Percentiles rank a stretch among this genome's conserved stretches.
Conservation (phyloP, 2,329 filamentous ascomycete species). For the Sarocladiaceae sp. region DNA sequence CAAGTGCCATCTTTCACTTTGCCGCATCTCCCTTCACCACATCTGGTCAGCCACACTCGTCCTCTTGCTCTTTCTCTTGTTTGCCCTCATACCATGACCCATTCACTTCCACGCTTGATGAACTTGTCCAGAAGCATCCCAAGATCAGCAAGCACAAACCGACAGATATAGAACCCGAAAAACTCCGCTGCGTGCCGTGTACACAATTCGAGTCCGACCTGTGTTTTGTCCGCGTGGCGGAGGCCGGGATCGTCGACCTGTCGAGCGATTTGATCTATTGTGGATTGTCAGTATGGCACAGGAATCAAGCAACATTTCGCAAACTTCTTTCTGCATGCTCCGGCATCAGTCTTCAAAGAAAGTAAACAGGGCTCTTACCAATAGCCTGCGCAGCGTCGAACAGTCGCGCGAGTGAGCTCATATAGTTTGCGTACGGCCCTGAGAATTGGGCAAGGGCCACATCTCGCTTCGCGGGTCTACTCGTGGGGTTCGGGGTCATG, state of each 20-base stretch:
- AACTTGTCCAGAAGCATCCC: slow-evolving; percentile 89
- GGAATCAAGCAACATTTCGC: not conserved
- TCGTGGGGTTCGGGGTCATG: slow-evolving; percentile 65
- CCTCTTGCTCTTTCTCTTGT: not conserved
- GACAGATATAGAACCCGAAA: slow-evolving; percentile 93
- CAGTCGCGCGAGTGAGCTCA: slow-evolving; percentile 81
- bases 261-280: slow-evolving; percentile 86
- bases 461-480: slow-evolving; percentile 68
- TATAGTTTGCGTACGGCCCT: slow-evolving; percentile 86
- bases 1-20: not conserved
- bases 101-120: slow-evolving; percentile 93
- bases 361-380: slow-evolving; percentile 54
- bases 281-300: too few relatives aligned
- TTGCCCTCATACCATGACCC: slow-evolving; percentile 55
- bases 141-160: slow-evolving; percentile 87
- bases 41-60: not conserved
- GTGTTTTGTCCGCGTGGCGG: slow-evolving; percentile 85
- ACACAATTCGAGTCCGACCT: slow-evolving; percentile 91
- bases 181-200: slow-evolving; percentile 94
- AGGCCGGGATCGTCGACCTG: slow-evolving; percentile 95
- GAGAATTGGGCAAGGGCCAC: slow-evolving; percentile 65
- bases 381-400: slow-evolving; percentile 92
- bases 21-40: slow-evolving; percentile 4
- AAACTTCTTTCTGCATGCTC: not conserved
- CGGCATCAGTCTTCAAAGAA: not conserved